Conservation (phyloP, 23 red algal genomes). For the Gracilaria gracilis region DNA sequence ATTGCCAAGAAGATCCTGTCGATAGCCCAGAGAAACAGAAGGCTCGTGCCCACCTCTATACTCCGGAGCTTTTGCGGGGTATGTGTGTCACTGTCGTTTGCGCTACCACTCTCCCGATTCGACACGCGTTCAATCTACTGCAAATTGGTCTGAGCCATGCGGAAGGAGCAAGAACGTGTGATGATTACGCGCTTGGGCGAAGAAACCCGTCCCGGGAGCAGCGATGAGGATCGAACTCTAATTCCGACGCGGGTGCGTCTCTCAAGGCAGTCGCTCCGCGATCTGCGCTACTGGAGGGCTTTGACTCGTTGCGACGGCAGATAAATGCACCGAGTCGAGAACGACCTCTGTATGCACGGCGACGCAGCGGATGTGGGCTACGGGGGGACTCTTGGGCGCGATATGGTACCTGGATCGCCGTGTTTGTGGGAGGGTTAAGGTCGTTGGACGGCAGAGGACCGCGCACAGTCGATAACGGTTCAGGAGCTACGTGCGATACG, state of each 20-base stretch:
- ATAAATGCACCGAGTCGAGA: neutral
- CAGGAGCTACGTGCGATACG: conserved; percentile 2
- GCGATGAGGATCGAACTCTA: no score
- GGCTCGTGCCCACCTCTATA: neutral
- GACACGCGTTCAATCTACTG: neutral
- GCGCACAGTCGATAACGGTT: neutral
- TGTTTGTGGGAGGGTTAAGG: conserved; percentile 1
- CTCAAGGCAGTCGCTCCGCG: conserved; percentile 17
- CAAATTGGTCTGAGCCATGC: no score
- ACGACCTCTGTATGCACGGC: neutral
- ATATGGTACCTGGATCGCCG: neutral
- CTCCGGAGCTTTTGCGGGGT: conserved; percentile 50
- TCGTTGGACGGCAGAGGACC: conserved; percentile 4
- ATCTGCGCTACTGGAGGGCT: conserved; percentile 13
- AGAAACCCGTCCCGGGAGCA: no score
- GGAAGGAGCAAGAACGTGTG: neutral
- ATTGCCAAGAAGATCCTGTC: neutral
- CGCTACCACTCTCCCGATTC: conserved; percentile 26
- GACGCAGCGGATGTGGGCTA: conserved; percentile 20
- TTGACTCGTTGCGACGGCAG: neutral
- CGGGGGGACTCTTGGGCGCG: conserved; percentile 3
- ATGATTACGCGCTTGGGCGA: no score
- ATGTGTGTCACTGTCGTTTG: conserved; percentile 25
- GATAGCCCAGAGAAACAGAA: neutral
- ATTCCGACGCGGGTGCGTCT: no score